A percentile compares a stretch with the other conserved stretches of the same genome.
These are phyloP conservation scores for Smallanthus sonchifolius DNA, from an alignment of 129 eudicot species.

Conservation along the genomic window DNA sequence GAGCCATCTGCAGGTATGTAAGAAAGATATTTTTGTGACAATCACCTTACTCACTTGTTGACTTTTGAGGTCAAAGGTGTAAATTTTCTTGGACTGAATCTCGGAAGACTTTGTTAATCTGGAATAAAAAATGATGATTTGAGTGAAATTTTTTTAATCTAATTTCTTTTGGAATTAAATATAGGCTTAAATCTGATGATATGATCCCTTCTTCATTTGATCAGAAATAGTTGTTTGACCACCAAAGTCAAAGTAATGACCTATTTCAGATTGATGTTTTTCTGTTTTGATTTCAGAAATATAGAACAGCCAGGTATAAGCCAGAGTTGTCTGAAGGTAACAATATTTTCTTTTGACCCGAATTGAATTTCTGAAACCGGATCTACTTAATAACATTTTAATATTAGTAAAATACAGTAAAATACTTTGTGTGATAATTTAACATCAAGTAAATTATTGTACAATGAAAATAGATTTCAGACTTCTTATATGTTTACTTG, in stretches of 20 bases:
- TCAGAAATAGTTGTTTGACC: constrained; percentile 16
- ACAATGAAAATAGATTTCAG: not conserved
- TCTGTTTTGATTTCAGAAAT: constrained; percentile 60
- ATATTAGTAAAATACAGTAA: not conserved
- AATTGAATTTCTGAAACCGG: not conserved
- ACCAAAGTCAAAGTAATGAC: not conserved
- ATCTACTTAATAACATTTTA: not conserved
- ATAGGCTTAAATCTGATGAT: not conserved
- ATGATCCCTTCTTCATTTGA: not conserved
- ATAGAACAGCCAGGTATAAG: constrained; percentile 85
- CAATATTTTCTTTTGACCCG: too few species aligned
- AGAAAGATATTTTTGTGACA: not conserved
- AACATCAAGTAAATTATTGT: not conserved
- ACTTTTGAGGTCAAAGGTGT: constrained; percentile 9
- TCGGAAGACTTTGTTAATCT: not conserved
- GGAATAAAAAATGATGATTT: not conserved
- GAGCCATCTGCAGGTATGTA: constrained; percentile 80
- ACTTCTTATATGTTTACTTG: not conserved
- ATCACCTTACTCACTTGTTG: not conserved
- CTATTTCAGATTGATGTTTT: not conserved
- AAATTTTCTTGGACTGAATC: not conserved
- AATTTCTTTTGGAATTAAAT: not conserved
- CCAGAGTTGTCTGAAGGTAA: constrained; percentile 90
- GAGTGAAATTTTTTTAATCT: not conserved
- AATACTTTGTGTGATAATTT: not conserved